phyloP scores from a whole-genome alignment of 2,329 filamentous ascomycete species.

The Colletotrichum musicola region DNA sequence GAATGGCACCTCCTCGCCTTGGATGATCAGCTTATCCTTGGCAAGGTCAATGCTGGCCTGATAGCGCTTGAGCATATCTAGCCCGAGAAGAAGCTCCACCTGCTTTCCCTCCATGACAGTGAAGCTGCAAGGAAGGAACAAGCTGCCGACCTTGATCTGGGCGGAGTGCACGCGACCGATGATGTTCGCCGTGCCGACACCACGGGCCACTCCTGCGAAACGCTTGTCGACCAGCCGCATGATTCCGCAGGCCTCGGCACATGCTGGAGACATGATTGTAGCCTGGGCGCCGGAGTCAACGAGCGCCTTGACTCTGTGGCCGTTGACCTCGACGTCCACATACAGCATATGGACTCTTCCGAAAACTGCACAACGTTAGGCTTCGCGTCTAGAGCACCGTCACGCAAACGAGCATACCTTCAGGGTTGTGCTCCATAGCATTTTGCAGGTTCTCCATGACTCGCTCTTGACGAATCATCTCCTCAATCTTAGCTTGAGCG shows the following conservation, averaged over 20 bases:
- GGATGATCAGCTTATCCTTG: constrained; percentile 87
- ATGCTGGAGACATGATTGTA: constrained; percentile 97
- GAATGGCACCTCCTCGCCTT: constrained; percentile 89
- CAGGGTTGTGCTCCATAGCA: constrained; percentile 96
- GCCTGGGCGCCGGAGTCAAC: constrained; percentile 98
- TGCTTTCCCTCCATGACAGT: constrained; percentile 99
- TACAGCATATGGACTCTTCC: constrained; percentile 97
- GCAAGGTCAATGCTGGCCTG: constrained; percentile 92
- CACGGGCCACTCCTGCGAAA: constrained; percentile 91
- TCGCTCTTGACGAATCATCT: constrained; percentile 94
- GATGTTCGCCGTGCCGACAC: constrained; percentile 94
- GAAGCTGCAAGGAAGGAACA: constrained; percentile 93
- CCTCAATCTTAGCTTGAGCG: constrained; percentile 91
- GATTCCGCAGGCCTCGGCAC: constrained; percentile 92
- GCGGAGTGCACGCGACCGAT: constrained; percentile 95
- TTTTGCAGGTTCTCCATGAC: constrained; percentile 97
- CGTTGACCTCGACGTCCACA: constrained; percentile 94
- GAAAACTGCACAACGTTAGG: constrained; percentile 74
- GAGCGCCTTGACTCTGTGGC: constrained; percentile 91
- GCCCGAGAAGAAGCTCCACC: constrained; percentile 90
- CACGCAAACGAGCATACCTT: constrained; percentile 72
- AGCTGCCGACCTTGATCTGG: constrained; percentile 90
- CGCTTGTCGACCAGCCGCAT: constrained; percentile 95
- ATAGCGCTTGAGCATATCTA: constrained; percentile 98
- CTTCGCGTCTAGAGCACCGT: neutral